Percentiles rank a stretch among this genome's conserved stretches.
phyloP scores from a whole-genome alignment of 2,329 filamentous ascomycete genomes.

The Sarocladium kiliense region DNA sequence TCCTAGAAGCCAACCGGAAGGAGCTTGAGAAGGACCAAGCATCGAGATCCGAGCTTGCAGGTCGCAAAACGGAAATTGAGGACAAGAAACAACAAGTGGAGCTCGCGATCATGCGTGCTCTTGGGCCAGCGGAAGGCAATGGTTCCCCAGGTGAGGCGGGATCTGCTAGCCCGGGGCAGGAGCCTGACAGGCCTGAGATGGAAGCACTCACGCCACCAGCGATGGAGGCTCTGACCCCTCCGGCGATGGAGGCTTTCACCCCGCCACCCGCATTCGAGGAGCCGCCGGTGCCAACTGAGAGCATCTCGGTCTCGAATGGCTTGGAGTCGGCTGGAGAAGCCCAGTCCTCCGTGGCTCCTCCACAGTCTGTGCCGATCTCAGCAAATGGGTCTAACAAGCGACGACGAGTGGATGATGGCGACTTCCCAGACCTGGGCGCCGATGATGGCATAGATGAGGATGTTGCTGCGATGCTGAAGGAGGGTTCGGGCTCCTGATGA shows the following conservation, averaged over 20 bases:
- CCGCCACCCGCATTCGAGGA: constrained; percentile 15
- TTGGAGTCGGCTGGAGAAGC: constrained; percentile 16
- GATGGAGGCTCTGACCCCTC: constrained; percentile 32
- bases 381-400: constrained; percentile 53
- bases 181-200: constrained; percentile 71
- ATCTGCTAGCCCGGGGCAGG: constrained; percentile 42
- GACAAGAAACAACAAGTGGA: constrained; percentile 84
- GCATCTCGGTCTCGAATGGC: constrained; percentile 32
- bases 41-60: constrained; percentile 56
- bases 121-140: constrained; percentile 56
- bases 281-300: constrained; percentile 13
- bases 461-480: constrained; percentile 50
- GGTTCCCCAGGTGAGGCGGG: constrained; percentile 41
- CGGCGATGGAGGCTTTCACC: constrained; percentile 13
- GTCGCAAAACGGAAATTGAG: constrained; percentile 69
- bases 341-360: constrained; percentile 28
- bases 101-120: constrained; percentile 80
- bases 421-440: constrained; percentile 48
- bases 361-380: constrained; percentile 43
- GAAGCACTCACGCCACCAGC: constrained; percentile 83
- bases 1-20: constrained; percentile 68
- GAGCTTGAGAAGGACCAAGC: constrained; percentile 66
- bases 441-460: constrained; percentile 54
- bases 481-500: constrained; percentile 14
- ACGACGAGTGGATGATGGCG: constrained; percentile 47